These are phyloP conservation scores for Eragrostis tef DNA, from an alignment of 202 grass and related monocot genomes.

Conservation along the genomic window DNA sequence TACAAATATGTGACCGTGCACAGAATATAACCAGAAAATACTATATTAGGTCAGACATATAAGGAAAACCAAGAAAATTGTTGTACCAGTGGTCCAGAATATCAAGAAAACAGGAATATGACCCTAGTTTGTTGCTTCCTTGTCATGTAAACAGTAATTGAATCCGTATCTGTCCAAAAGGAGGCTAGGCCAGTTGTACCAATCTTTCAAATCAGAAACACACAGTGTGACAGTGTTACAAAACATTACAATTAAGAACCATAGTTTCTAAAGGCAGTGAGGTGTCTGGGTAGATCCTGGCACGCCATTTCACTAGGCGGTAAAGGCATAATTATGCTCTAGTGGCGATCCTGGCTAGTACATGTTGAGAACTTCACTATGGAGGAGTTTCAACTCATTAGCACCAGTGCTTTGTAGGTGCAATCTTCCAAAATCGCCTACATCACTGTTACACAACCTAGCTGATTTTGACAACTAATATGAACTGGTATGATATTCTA, in stretches of 20 bases:
- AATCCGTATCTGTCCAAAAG: too few species aligned
- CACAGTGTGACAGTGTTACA: too few species aligned
- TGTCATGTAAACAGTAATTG: not conserved
- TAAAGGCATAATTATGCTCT: too few species aligned
- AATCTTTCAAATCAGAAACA: too few species aligned
- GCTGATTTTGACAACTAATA: not conserved
- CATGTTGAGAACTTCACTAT: too few species aligned
- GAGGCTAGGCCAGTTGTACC: too few species aligned
- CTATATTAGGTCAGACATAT: not conserved
- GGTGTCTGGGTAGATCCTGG: too few species aligned
- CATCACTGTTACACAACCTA: not conserved
- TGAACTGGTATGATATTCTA: not conserved
- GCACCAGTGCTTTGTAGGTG: not conserved
- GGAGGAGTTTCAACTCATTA: too few species aligned
- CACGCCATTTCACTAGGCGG: too few species aligned
- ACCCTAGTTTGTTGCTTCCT: not conserved
- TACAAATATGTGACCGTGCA: not conserved
- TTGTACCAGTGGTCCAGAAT: not conserved
- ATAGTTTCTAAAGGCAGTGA: too few species aligned
- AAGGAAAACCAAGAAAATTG: not conserved
- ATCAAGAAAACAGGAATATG: not conserved
- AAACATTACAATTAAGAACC: too few species aligned
- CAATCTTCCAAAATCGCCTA: not conserved
- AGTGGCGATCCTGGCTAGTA: too few species aligned
- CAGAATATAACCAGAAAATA: slow-evolving; percentile 2